These are phyloP conservation scores for Paraphoma sp. DNA, from an alignment of 2,329 filamentous ascomycete genomes.

Conservation along the genomic window DNA sequence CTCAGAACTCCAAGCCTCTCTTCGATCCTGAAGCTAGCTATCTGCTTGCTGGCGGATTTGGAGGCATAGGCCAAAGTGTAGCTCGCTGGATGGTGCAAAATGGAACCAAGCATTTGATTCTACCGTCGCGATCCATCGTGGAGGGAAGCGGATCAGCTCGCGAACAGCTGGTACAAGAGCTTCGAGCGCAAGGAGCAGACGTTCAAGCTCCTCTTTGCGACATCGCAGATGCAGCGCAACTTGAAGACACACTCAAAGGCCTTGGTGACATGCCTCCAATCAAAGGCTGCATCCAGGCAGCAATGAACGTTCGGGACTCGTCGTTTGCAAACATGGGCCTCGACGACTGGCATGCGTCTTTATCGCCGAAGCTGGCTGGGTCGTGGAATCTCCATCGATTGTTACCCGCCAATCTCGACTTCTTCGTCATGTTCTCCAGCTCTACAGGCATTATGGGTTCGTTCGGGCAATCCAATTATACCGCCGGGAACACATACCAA, in stretches of 20 bases:
- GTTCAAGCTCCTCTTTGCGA: slow-evolving; percentile 24
- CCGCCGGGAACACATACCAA: slow-evolving; percentile 31
- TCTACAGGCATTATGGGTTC: slow-evolving; percentile 27
- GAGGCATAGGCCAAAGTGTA: slow-evolving; percentile 31
- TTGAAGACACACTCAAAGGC: slow-evolving; percentile 9
- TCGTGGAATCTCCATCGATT: slow-evolving; percentile 38
- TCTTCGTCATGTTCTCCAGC: slow-evolving; percentile 34
- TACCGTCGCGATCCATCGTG: slow-evolving; percentile 20
- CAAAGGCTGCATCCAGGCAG: slow-evolving; percentile 29
- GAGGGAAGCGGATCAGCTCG: slow-evolving; percentile 8
- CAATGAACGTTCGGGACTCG: slow-evolving; percentile 28
- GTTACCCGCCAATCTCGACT: slow-evolving; percentile 24
- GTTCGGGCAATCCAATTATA: slow-evolving; percentile 31
- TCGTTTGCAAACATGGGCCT: slow-evolving; percentile 26
- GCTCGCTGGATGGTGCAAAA: slow-evolving; percentile 22
- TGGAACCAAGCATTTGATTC: slow-evolving; percentile 27
- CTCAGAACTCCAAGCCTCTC: neutral
- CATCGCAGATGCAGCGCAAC: slow-evolving; percentile 10
- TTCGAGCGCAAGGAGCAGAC: slow-evolving; percentile 10
- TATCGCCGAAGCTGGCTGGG: slow-evolving; percentile 40
- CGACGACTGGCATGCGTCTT: slow-evolving; percentile 14
- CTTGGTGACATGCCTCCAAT: slow-evolving; percentile 23
- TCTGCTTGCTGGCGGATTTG: slow-evolving; percentile 30
- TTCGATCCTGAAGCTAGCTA: slow-evolving; percentile 26
- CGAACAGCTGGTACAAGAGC: slow-evolving; percentile 11